phyloP scores from a whole-genome alignment of 164 flowering plant species.

The Nymphaea colorata region DNA sequence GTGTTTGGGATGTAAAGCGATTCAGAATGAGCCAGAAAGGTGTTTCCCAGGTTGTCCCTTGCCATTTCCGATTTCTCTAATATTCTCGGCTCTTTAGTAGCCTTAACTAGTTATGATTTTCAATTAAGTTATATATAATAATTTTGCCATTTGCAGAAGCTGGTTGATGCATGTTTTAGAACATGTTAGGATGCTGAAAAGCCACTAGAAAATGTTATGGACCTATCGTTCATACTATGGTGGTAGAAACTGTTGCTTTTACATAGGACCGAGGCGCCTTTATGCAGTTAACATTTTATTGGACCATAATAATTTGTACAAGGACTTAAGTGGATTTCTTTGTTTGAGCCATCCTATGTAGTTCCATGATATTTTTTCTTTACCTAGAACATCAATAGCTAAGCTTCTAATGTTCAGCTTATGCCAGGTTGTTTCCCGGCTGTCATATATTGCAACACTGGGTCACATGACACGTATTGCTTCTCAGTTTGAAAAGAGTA shows the following conservation, averaged over 20 bases:
- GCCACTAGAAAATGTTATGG: no score
- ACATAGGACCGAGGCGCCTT: no score
- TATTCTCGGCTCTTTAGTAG: not conserved
- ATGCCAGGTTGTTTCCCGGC: constrained; percentile 58
- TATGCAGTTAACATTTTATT: no score
- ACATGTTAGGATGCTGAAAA: no score
- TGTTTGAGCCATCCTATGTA: no score
- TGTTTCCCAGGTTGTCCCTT: constrained; percentile 62
- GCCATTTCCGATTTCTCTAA: constrained; percentile 2
- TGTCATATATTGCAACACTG: constrained; percentile 70
- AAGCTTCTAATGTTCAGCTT: not conserved
- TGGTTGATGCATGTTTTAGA: no score
- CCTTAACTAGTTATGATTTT: not conserved
- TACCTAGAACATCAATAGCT: not conserved
- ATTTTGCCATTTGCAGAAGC: no score
- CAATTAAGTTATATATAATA: not conserved
- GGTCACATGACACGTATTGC: constrained; percentile 74
- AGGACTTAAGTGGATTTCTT: no score
- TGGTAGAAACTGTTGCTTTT: no score
- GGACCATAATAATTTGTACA: no score
- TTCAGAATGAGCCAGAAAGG: constrained; percentile 85
- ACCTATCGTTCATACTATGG: no score
- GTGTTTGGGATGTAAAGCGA: constrained; percentile 74
- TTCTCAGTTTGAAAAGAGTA: constrained; percentile 92
- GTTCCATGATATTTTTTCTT: no score